A percentile compares a stretch with the other conserved stretches of the same genome.
Evolutionary conservation across 768 basidiomycete genomes (phyloP).

Genomic region (Asterophora lycoperdoides): DNA sequence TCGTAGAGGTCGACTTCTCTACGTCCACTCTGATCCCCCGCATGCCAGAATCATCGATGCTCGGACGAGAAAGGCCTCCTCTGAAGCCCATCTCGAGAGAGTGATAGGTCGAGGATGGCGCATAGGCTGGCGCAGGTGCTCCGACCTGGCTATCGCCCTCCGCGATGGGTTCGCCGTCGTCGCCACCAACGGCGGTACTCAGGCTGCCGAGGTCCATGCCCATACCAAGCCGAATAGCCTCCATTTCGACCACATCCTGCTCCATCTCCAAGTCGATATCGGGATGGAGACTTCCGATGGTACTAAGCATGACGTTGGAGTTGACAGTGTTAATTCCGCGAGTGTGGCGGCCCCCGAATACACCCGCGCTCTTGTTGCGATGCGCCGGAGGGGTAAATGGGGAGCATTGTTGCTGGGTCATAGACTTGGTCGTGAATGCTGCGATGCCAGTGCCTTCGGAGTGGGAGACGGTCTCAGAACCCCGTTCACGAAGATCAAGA

Average conservation of each 20-base stretch:
- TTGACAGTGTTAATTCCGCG: slow-evolving; percentile 49
- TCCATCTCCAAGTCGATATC: slow-evolving; percentile 44
- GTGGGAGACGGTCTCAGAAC: slow-evolving; percentile 72
- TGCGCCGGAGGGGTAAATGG: slow-evolving; percentile 50
- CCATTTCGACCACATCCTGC: slow-evolving; percentile 52
- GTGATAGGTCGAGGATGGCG: slow-evolving; percentile 53
- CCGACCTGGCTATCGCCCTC: slow-evolving; percentile 37
- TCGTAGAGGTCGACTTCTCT: slow-evolving; percentile 52
- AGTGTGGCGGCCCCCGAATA: slow-evolving; percentile 27
- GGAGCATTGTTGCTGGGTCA: slow-evolving; percentile 50
- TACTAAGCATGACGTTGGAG: slow-evolving; percentile 61
- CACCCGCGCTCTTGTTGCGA: slow-evolving; percentile 35
- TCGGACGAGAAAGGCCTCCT: slow-evolving; percentile 23
- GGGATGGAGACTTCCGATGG: slow-evolving; percentile 55
- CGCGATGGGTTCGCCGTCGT: slow-evolving; percentile 47
- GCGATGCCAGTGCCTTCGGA: slow-evolving; percentile 69
- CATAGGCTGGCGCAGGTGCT: slow-evolving; percentile 54
- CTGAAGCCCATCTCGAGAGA: slow-evolving; percentile 47
- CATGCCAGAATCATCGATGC: slow-evolving; percentile 28
- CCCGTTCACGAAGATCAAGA: slow-evolving; percentile 77
- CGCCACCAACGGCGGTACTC: slow-evolving; percentile 48
- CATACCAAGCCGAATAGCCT: slow-evolving; percentile 52
- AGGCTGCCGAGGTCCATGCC: slow-evolving; percentile 49
- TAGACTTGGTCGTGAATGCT: slow-evolving; percentile 62
- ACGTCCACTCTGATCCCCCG: slow-evolving; percentile 58